phyloP scores from a whole-genome alignment of 2,329 filamentous ascomycete species.

The Colletotrichum endophyticum region DNA sequence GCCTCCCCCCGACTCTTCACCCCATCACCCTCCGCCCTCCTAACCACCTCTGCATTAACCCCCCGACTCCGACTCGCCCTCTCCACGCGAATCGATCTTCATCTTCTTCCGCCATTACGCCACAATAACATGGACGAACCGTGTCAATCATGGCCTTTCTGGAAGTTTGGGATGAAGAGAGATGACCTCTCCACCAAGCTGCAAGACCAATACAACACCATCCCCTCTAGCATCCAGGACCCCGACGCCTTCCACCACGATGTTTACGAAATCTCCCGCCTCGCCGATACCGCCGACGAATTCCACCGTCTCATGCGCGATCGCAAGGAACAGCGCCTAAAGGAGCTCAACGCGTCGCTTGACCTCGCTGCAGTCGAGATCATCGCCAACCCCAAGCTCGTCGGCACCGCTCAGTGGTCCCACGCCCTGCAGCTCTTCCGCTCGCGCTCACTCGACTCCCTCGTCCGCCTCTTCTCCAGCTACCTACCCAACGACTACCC shows the following conservation, averaged over 20 bases:
- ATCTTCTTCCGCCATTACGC: not conserved
- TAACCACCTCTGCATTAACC: not conserved
- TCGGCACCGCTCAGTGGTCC: slow-evolving; percentile 65
- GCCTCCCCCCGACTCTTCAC: not conserved
- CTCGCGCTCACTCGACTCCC: slow-evolving; percentile 62
- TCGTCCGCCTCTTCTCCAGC: slow-evolving; percentile 64
- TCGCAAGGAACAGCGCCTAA: slow-evolving; percentile 58
- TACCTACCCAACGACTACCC: slow-evolving; percentile 59
- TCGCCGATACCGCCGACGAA: slow-evolving; percentile 54
- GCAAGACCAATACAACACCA: slow-evolving; percentile 65
- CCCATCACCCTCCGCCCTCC: not conserved
- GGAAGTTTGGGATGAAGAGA: slow-evolving; percentile 68
- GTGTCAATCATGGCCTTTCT: slow-evolving; percentile 59
- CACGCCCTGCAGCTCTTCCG: slow-evolving; percentile 64
- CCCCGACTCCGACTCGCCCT: not conserved
- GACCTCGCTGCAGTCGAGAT: slow-evolving; percentile 65
- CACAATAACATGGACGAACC: slow-evolving; percentile 56
- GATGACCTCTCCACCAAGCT: slow-evolving; percentile 62
- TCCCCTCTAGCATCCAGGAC: slow-evolving; percentile 61
- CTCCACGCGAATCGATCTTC: not conserved
- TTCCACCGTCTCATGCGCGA: slow-evolving; percentile 59
- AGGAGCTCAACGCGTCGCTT: slow-evolving; percentile 60
- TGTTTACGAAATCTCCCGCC: slow-evolving; percentile 61
- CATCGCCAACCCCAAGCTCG: slow-evolving; percentile 62
- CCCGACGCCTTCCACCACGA: slow-evolving; percentile 66